Evolutionary conservation across 768 basidiomycete genomes (phyloP).

Genomic region (Russula abietina): DNA sequence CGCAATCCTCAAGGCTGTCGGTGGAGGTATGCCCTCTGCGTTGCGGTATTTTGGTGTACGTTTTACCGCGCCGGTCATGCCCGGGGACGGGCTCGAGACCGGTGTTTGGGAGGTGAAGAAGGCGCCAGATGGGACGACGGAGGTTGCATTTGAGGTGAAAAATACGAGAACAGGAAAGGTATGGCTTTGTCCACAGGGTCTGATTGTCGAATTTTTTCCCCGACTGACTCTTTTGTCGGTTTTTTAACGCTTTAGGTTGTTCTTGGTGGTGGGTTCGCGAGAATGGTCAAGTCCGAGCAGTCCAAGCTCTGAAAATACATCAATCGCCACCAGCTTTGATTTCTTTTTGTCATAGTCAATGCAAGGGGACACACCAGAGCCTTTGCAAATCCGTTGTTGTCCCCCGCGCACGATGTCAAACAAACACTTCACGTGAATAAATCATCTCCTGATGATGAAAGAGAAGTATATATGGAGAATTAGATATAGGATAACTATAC

Average conservation of each 20-base stretch:
- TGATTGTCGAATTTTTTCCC: not conserved
- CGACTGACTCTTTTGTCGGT: not conserved
- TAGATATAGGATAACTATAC: not conserved
- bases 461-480: not conserved
- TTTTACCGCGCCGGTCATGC: slow-evolving; percentile 80
- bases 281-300: slow-evolving; percentile 4
- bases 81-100: slow-evolving; percentile 77
- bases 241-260: slow-evolving; percentile 2
- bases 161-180: slow-evolving; percentile 38
- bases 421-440: not conserved
- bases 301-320: slow-evolving; percentile 3
- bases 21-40: slow-evolving; percentile 51
- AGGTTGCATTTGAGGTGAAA: slow-evolving; percentile 38
- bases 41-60: slow-evolving; percentile 65
- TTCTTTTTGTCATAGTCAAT: not conserved
- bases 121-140: slow-evolving; percentile 33
- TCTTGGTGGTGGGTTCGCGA: slow-evolving; percentile 18
- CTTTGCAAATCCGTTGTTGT: not conserved
- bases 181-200: not conserved
- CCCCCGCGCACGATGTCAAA: not conserved
- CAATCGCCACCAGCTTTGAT: not conserved
- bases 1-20: slow-evolving; percentile 59
- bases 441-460: not conserved
- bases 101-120: slow-evolving; percentile 70
- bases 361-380: too few relatives aligned